A percentile compares a stretch with the other conserved stretches of the same genome.
Evolutionary conservation across 2,329 filamentous ascomycete species (phyloP).

Genomic region (Penicillium sp.): DNA sequence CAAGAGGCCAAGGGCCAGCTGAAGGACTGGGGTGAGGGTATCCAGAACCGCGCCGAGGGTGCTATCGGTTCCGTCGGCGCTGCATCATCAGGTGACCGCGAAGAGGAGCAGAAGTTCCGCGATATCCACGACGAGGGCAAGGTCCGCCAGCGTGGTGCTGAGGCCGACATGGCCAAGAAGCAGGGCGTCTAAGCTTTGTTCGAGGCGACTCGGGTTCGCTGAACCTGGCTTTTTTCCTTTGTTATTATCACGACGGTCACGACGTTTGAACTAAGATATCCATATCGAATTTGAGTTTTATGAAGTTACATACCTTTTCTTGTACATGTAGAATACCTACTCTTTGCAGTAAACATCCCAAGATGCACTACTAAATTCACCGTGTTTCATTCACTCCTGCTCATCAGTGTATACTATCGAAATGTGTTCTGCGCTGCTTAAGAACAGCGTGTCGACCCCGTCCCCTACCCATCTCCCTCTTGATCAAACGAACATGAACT

Average conservation of each 20-base stretch:
- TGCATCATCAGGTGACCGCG: constrained; percentile 64
- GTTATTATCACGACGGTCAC: constrained; percentile 10
- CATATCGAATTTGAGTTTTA: constrained; percentile 17
- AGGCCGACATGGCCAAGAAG: constrained; percentile 70
- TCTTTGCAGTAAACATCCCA: no score
- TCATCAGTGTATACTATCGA: no score
- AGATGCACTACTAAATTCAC: no score
- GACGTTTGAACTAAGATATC: constrained; percentile 16
- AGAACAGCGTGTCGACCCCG: no score
- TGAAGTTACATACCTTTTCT: background rate
- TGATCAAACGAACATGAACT: no score
- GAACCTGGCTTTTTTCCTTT: background rate
- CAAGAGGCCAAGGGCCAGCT: constrained; percentile 81
- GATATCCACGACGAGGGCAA: constrained; percentile 74
- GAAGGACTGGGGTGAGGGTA: constrained; percentile 64
- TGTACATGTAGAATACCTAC: background rate
- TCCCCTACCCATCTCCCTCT: no score
- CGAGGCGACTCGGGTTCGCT: background rate
- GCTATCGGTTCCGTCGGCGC: constrained; percentile 66
- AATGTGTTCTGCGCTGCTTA: no score
- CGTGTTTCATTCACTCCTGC: no score
- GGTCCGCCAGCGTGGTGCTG: constrained; percentile 75
- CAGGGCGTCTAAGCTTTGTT: constrained; percentile 8
- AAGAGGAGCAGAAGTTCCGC: constrained; percentile 61
- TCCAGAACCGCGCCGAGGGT: constrained; percentile 63